Conservation (phyloP, 1,139 yeast species). For the Meyerozyma carpophila region DNA sequence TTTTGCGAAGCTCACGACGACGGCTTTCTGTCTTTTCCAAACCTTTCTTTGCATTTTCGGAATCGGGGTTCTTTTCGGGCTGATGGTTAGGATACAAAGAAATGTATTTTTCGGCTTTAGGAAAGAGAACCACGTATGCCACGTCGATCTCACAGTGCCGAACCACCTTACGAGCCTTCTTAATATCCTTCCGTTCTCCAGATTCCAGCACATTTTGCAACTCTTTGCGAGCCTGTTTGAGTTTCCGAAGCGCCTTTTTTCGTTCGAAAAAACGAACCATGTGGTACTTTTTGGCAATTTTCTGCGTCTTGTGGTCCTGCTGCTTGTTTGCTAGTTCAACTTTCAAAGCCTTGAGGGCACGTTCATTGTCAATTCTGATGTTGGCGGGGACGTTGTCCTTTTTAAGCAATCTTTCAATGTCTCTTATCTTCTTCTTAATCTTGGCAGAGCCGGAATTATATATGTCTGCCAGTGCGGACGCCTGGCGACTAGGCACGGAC, state of each 20-base stretch:
- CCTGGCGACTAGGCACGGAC: neutral
- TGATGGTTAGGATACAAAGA: conserved; percentile 57
- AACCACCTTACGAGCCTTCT: conserved; percentile 47
- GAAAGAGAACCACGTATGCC: conserved; percentile 74
- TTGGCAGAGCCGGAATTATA: conserved; percentile 36
- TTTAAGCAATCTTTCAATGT: conserved; percentile 65
- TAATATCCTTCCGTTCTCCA: conserved; percentile 47
- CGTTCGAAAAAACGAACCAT: conserved; percentile 91
- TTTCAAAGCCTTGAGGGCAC: conserved; percentile 72
- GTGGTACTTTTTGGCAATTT: conserved; percentile 75
- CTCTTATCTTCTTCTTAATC: conserved; percentile 82
- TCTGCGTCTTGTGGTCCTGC: conserved; percentile 45
- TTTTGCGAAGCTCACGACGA: conserved; percentile 45
- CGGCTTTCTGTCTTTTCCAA: conserved; percentile 42
- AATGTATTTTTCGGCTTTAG: conserved; percentile 74
- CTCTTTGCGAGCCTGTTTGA: conserved; percentile 57
- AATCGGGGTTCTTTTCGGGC: conserved; percentile 23
- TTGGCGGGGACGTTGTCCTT: conserved; percentile 68
- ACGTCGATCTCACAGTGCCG: conserved; percentile 63
- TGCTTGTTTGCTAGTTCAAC: conserved; percentile 59
- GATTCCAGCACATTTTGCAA: conserved; percentile 34
- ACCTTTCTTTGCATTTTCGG: conserved; percentile 40
- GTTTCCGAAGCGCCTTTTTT: conserved; percentile 76
- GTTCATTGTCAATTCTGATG: conserved; percentile 73
- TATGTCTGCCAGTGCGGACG: conserved; percentile 3